Evolutionary conservation across 2,329 filamentous ascomycete genomes (phyloP).

Genomic region (Nectriaceae sp.): DNA sequence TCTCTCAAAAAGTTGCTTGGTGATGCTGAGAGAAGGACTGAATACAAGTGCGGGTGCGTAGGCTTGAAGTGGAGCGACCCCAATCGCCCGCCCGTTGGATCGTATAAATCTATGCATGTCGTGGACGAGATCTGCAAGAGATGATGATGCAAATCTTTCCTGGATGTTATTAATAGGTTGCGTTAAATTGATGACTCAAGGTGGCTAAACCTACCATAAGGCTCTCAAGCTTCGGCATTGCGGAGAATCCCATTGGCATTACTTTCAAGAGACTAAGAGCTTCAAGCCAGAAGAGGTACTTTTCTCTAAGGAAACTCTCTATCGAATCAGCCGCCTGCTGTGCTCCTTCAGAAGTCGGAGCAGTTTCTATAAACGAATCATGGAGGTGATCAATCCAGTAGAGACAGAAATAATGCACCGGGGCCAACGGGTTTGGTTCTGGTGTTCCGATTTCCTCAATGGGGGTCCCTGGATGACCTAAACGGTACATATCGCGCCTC

Average conservation of each 20-base stretch:
- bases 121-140: neutral
- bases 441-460: neutral
- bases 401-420: neutral
- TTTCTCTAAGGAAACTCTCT: neutral
- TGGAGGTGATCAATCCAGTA: neutral
- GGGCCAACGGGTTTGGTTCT: neutral
- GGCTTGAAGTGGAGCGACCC: neutral
- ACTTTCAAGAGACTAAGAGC: neutral
- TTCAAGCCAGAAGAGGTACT: slow-evolving; percentile 1
- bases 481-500: slow-evolving; percentile 35
- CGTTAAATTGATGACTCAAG: no score
- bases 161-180: neutral
- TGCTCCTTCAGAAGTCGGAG: no score
- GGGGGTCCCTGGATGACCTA: neutral
- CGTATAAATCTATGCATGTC: neutral
- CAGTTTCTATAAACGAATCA: neutral
- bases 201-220: no score
- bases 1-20: neutral
- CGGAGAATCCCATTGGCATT: neutral
- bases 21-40: neutral
- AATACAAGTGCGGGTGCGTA: neutral
- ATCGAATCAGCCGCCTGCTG: neutral
- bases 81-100: neutral
- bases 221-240: neutral
- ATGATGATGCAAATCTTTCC: neutral